Base-by-base conservation (phyloP, 176 grass and related monocot species). In the Avena eriantha region DNA sequence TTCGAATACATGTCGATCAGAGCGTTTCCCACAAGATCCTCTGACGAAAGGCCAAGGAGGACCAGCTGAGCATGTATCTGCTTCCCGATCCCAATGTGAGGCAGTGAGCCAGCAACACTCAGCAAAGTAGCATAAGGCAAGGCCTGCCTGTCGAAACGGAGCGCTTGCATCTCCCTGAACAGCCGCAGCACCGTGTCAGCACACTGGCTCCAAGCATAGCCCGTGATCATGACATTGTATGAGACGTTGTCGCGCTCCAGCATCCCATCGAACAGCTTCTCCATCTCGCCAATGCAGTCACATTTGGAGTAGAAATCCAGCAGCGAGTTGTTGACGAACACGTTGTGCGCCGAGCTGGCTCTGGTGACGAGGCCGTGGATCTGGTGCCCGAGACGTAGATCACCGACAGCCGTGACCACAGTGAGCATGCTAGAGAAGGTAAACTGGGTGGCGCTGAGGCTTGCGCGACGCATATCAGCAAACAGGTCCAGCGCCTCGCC, bases 291-390 rank as follows among this genome's bases (percentile, higher is more conserved):
- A 82, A 92, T 60, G 71, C 76, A 86, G 81, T 90, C 81, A 11
- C 91, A 87, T 87, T 98, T 98, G 8, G 87, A 92, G 87, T 98
- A 98, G 65, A 95, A 95, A 92, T 95, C 93, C 54, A 98, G 86
- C 85, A 98, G 60, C 11, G 93, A 87, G 57, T 98, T 98, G 81
- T 77, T 95, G 51, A 93, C 87, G 59, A 95, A 93, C 53, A 95
- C 93, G 7, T 41, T 41, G 39, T 41, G 39, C 39, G 39, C 39
- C 39, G 39, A 41, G 39, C 39, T 41, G 39, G 39, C 39, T 41
- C 39, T 41, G 39, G 39, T 41, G 65, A 94, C 18, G 5, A 93
- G 91, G 48, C 90, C 61, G 6, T 98, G 96, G 17, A 95, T 53
- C 60, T 98, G 96, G 57, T 31, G 57, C 13, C 96, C 93, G 48